Percentiles rank a stretch among this genome's conserved stretches.
phyloP scores from a whole-genome alignment of 805 yeast species.

The Monosporozyma aquatica region DNA sequence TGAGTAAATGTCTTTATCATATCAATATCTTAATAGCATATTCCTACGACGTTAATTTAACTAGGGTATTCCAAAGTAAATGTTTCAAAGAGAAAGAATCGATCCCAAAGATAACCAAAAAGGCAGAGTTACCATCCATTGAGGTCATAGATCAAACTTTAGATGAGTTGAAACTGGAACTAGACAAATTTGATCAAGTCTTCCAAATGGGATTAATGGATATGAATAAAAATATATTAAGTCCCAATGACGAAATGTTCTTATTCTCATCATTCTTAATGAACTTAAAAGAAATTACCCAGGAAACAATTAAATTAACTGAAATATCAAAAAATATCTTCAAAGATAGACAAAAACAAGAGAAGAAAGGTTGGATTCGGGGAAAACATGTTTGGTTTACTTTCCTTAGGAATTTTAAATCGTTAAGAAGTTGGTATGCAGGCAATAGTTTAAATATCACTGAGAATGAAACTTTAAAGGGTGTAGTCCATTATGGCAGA shows the following conservation, averaged over 20 bases:
- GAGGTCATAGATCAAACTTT: conserved; percentile 23
- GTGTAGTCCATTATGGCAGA: conserved; percentile 13
- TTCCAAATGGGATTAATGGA: conserved; percentile 28
- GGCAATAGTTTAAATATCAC: conserved; percentile 20
- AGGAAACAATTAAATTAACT: conserved; percentile 27
- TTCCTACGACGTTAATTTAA: conserved; percentile 34
- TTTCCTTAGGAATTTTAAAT: conserved; percentile 28
- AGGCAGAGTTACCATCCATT: conserved; percentile 16
- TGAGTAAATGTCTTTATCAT: conserved; percentile 30
- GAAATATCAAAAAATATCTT: conserved; percentile 27
- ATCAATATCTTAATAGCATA: conserved; percentile 31
- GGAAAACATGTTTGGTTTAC: conserved; percentile 38
- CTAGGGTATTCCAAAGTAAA: conserved; percentile 13
- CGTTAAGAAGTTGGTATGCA: conserved; percentile 32
- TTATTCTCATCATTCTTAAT: conserved; percentile 41
- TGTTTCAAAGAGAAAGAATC: conserved; percentile 13
- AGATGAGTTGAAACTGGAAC: conserved; percentile 23
- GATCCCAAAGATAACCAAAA: conserved; percentile 8
- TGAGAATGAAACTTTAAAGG: conserved; percentile 32
- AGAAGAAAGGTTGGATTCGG: conserved; percentile 31
- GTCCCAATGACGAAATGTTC: conserved; percentile 44
- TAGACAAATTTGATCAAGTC: conserved; percentile 29
- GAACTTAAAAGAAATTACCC: conserved; percentile 36
- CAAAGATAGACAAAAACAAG: conserved; percentile 25
- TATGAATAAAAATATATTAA: conserved; percentile 23